Conservation (phyloP, 2,329 filamentous ascomycete species). For the Triangularia verruculosa region DNA sequence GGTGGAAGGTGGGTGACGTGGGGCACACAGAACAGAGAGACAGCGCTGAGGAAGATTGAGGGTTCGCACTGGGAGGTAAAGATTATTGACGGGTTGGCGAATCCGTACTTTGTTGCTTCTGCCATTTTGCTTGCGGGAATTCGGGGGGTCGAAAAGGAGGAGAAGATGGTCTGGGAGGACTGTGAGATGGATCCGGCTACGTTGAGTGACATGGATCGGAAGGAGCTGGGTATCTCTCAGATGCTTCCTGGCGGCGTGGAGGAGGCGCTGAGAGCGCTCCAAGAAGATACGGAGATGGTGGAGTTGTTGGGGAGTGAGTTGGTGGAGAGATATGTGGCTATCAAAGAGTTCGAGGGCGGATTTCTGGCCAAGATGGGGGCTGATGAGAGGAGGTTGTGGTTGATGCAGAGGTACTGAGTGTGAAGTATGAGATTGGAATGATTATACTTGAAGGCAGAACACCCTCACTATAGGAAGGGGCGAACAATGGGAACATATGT, state of each 20-base stretch:
- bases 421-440: not conserved
- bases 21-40: slow-evolving; percentile 79
- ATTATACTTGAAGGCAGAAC: not conserved
- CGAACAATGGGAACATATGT: not conserved
- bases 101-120: slow-evolving; percentile 68
- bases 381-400: slow-evolving; percentile 51
- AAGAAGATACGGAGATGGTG: slow-evolving; percentile 45
- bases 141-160: slow-evolving; percentile 47
- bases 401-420: slow-evolving; percentile 62
- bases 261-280: slow-evolving; percentile 53
- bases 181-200: slow-evolving; percentile 52
- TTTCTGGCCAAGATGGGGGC: slow-evolving; percentile 49
- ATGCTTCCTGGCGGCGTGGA: slow-evolving; percentile 54
- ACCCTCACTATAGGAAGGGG: not conserved
- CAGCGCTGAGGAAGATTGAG: slow-evolving; percentile 65
- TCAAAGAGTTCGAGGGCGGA: slow-evolving; percentile 59
- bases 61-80: slow-evolving; percentile 75
- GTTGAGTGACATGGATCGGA: slow-evolving; percentile 46
- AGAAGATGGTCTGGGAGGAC: slow-evolving; percentile 49
- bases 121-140: slow-evolving; percentile 60
- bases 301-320: slow-evolving; percentile 47
- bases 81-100: slow-evolving; percentile 74
- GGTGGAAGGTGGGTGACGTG: slow-evolving; percentile 77
- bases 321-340: slow-evolving; percentile 53
- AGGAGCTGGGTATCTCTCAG: slow-evolving; percentile 49